Conservation (phyloP, 225 moss, liverwort and hornwort genomes). For the Sphagnum contortum region DNA sequence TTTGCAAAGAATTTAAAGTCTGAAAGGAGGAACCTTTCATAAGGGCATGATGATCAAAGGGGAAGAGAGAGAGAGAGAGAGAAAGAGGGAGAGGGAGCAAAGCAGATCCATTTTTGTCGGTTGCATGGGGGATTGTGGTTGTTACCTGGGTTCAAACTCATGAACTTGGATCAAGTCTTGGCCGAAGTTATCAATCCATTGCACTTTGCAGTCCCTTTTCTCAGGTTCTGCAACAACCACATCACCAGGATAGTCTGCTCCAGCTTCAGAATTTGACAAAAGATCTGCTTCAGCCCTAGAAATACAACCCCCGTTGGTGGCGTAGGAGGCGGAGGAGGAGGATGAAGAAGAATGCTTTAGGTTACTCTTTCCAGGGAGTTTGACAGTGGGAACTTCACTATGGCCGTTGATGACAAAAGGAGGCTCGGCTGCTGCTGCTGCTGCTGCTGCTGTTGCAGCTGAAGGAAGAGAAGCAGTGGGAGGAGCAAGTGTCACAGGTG, state of each 20-base stretch:
- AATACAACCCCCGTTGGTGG: slow-evolving; percentile 10
- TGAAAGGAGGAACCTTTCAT: too few species aligned
- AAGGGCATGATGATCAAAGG: too few species aligned
- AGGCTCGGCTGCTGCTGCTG: slow-evolving; percentile 34
- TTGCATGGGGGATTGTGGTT: too few species aligned
- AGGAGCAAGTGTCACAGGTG: slow-evolving; percentile 63
- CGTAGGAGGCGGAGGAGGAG: slow-evolving; percentile 11
- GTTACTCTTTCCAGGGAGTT: slow-evolving; percentile 76
- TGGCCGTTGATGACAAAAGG: slow-evolving; percentile 59
- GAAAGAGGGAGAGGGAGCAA: too few species aligned
- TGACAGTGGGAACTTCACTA: slow-evolving; percentile 30
- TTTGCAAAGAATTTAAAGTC: too few species aligned
- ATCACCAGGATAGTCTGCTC: too few species aligned
- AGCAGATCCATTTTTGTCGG: too few species aligned
- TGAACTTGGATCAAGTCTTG: slow-evolving; percentile 86
- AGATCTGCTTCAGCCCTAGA: slow-evolving; percentile 5
- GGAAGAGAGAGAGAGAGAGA: too few species aligned
- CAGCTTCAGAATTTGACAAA: too few species aligned
- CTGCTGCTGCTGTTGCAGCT: slow-evolving; percentile 18
- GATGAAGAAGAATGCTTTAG: slow-evolving; percentile 61
- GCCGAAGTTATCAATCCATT: slow-evolving; percentile 81
- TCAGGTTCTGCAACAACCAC: slow-evolving; percentile 18
- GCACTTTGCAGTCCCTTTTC: slow-evolving; percentile 43
- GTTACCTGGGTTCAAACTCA: slow-evolving; percentile 92
- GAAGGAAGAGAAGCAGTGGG: slow-evolving; percentile 33